Evolutionary conservation across 805 yeast genomes (phyloP), one percentile per base, ranked within the genome.

Genomic region (Citeromyces matritensis): DNA sequence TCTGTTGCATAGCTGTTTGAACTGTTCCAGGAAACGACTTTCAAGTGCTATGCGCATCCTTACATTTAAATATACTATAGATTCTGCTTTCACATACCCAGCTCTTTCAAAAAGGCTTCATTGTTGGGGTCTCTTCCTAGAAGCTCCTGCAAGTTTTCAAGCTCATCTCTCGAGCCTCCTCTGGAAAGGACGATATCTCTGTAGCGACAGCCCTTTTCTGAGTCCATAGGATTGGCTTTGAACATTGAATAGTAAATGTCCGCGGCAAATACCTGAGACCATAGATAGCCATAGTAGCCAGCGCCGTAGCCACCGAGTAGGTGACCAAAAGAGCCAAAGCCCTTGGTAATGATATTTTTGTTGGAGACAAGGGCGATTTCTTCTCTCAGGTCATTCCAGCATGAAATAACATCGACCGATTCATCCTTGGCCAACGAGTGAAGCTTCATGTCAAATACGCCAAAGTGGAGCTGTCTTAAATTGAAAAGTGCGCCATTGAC

Each of bases 251-350:
- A 73, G 57, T 68, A 83, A 47, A 83, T 79, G 50, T 83, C 94
- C 5, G 82, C 69, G 2, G 94, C 91, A 58, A 75, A 83, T 10
- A 81, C 94, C 44, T 74, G 75, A 2, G 93, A 79, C 75, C 84
- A 83, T 56, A 82, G 54, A 50, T 83, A 83, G 2, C 94, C 94
- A 43, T 83, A 83, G 54, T 83, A 83, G 3, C 86, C 85, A 8
- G 86, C 73, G 33, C 81, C 88, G 50, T 83, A 83, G 11, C 93
- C 88, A 25, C 84, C 84, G 60, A 76, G 69, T 49, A 81, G 69
- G 47, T 83, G 95, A 2, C 82, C 83, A 49, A 82, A 82, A 1
- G 84, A 73, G 23, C 76, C 73, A 45, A 69, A 80, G 3, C 91
- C 91, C 36, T 63, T 69, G n/a, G 76, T 68, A 13, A 51, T 42